These are phyloP conservation scores for Aspergillus calidoustus DNA, from an alignment of 2,329 filamentous ascomycete species.

Conservation along the genomic window DNA sequence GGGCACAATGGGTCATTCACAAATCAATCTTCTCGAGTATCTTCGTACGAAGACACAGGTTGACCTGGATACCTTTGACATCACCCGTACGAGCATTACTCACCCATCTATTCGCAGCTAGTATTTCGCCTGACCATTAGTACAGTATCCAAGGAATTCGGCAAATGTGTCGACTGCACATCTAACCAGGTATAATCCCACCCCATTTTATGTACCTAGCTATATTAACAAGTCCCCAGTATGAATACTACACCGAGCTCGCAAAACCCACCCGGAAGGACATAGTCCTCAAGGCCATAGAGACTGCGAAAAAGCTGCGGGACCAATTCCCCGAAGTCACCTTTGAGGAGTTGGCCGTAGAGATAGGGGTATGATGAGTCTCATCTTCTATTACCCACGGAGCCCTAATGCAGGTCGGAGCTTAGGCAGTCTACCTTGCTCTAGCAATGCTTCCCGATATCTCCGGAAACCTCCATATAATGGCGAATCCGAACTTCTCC, in stretches of 20 bases:
- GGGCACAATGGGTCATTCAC: background rate
- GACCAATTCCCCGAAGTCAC: background rate
- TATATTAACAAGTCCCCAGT: background rate
- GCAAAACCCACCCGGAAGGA: background rate
- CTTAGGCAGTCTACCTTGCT: slow-evolving; percentile 2
- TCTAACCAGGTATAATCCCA: slow-evolving; percentile 9
- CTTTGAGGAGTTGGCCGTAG: slow-evolving; percentile 8
- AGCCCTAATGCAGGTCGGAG: too few species aligned
- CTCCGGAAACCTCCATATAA: slow-evolving; percentile 9
- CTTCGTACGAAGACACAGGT: background rate
- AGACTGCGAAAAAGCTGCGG: background rate
- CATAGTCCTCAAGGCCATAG: background rate
- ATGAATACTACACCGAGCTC: slow-evolving; percentile 7
- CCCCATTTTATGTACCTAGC: too few species aligned
- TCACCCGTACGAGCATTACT: background rate
- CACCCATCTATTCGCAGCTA: too few species aligned
- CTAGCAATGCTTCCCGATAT: background rate
- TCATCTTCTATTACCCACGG: too few species aligned
- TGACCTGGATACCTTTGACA: background rate
- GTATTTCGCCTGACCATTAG: background rate
- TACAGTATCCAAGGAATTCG: background rate
- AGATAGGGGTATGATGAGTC: background rate
- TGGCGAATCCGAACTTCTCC: slow-evolving; percentile 8
- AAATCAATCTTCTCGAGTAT: background rate
- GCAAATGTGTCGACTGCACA: slow-evolving; percentile 10